Conservation (phyloP, 1,284 basidiomycete genomes). For the Ganoderma multipileum region DNA sequence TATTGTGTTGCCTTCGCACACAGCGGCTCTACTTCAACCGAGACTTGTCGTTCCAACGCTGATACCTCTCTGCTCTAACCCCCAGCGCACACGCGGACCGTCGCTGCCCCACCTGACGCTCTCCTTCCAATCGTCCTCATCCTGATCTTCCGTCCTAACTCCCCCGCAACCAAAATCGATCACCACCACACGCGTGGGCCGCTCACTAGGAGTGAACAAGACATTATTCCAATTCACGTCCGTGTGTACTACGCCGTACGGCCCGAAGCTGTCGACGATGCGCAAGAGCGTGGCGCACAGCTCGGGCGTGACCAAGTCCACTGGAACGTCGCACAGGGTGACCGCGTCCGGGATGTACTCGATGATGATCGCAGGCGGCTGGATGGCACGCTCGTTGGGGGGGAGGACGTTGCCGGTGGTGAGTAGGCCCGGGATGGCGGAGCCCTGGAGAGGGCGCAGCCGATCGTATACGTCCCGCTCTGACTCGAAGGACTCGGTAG, state of each 20-base stretch:
- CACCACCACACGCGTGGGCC: neutral
- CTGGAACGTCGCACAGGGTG: conserved; percentile 7
- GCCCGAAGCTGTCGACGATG: conserved; percentile 1
- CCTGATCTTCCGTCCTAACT: neutral
- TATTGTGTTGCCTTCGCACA: neutral
- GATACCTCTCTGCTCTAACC: neutral
- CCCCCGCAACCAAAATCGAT: neutral
- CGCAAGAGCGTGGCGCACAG: conserved; percentile 8
- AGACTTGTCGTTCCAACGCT: neutral
- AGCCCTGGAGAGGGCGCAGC: conserved; percentile 16
- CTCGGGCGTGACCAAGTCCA: neutral
- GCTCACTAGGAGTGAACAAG: neutral
- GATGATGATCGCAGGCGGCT: conserved; percentile 10
- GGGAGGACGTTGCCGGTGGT: conserved; percentile 6
- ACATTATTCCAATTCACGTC: conserved; percentile 9
- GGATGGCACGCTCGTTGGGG: conserved; percentile 12
- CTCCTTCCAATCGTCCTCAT: neutral
- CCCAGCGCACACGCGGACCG: neutral
- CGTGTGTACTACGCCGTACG: conserved; percentile 8
- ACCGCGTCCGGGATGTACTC: conserved; percentile 22
- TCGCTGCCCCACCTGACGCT: neutral
- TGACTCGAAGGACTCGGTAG: neutral
- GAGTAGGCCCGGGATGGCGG: conserved; percentile 13
- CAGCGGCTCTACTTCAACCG: too few species aligned
- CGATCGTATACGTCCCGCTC: conserved; percentile 13